Conservation (phyloP, 2,329 filamentous ascomycete genomes). For the Tricladium varicosporioides region DNA sequence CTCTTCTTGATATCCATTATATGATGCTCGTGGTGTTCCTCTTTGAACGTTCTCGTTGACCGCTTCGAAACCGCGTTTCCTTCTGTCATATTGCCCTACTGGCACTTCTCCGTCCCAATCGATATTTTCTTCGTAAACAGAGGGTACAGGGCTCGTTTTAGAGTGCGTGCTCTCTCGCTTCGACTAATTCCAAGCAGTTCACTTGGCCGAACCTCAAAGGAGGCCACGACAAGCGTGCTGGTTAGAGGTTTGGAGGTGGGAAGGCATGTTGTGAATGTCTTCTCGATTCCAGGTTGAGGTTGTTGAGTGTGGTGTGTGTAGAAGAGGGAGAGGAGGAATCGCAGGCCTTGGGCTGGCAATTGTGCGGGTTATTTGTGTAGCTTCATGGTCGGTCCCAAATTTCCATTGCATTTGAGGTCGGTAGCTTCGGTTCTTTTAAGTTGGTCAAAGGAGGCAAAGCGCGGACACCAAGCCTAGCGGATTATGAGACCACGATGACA, state of each 20-base stretch:
- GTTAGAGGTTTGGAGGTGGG: constrained; percentile 12
- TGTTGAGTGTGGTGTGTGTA: background rate
- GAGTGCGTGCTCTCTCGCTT: background rate
- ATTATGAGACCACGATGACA: background rate
- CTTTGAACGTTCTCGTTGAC: constrained; percentile 20
- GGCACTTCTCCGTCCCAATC: background rate
- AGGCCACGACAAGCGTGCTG: constrained; percentile 15
- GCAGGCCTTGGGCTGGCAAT: background rate
- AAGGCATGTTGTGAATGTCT: constrained; percentile 21
- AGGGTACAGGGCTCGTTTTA: background rate
- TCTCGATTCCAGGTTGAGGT: background rate
- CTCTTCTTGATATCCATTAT: constrained; percentile 7
- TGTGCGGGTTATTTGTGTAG: constrained; percentile 2
- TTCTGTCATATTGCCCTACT: constrained; percentile 10
- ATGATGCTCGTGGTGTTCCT: constrained; percentile 18
- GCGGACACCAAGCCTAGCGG: background rate
- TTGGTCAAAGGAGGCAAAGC: background rate
- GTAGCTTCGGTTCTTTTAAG: background rate
- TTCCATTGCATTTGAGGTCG: background rate
- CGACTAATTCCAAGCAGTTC: background rate
- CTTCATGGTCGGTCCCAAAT: constrained; percentile 4
- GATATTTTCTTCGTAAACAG: background rate
- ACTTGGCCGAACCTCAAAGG: constrained; percentile 16
- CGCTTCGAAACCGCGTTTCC: constrained; percentile 21
- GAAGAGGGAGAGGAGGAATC: background rate